Percentiles rank a stretch among this genome's conserved stretches.
Conservation (phyloP, 306 rosid genomes). For the Cicer bijugum region DNA sequence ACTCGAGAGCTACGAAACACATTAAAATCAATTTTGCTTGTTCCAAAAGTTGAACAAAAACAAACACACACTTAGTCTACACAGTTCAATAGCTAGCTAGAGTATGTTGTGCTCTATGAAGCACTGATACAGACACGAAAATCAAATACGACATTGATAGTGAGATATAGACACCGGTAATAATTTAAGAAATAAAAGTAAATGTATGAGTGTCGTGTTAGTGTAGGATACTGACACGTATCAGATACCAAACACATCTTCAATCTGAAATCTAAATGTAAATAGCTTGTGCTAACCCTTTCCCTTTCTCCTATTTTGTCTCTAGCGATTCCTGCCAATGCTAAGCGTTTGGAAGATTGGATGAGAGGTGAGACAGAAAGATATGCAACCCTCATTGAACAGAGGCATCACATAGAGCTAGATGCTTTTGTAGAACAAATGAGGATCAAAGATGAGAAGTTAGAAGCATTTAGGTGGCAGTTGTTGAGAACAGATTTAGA, state of each 20-base stretch:
- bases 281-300: background rate
- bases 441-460: conserved; percentile 80
- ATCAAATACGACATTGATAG: too few species aligned
- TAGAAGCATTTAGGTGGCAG: conserved; percentile 84
- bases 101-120: background rate
- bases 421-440: conserved; percentile 95
- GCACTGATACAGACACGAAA: too few species aligned
- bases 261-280: too few species aligned
- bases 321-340: conserved; percentile 62
- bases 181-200: too few species aligned
- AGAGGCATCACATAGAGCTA: conserved; percentile 81
- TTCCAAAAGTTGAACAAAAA: too few species aligned
- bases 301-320: conserved; percentile 14
- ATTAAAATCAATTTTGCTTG: too few species aligned
- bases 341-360: conserved; percentile 79
- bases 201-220: too few species aligned
- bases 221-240: too few species aligned
- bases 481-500: conserved; percentile 80
- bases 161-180: too few species aligned
- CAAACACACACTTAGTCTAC: background rate
- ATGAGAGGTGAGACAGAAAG: conserved; percentile 82
- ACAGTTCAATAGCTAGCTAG: conserved; percentile 19
- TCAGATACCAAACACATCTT: too few species aligned
- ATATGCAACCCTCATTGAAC: conserved; percentile 70
- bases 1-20: too few species aligned